Evolutionary conservation across 805 yeast species (phyloP), one percentile per base, ranked within the genome.

Genomic region (Wickerhamomyces chambardii): DNA sequence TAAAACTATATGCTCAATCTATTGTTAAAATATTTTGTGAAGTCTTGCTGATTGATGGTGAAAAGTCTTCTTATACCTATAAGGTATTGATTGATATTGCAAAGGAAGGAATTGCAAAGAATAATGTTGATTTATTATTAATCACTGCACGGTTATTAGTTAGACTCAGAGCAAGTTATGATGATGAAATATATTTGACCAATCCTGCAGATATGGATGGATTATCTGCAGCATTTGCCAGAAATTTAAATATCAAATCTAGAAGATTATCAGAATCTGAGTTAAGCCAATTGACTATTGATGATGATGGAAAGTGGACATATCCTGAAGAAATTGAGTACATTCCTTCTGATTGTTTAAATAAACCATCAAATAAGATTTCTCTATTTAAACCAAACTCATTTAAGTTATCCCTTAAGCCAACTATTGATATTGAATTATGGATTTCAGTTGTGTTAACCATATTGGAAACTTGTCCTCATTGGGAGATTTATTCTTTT

Each of bases 401-500:
- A 4, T 53, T 53, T n/a, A 41, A 43, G 16, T 34, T 42, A 17
- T 30, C 34, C 4, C 22, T 36, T 4, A 37, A 30, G 2, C 42
- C 45, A 2, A 39, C 43, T 12, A 43, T 77, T 17, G 74, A 73
- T 41, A 58, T 75, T n/a, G 48, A 64, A 5, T 49, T 53, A 14
- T 73, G 87, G 80, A 53, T 81, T 8, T 48, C 61, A 1, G 39
- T 75, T 11, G 72, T 78, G 6, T 51, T 70, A 10, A 56, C 59
- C 6, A 61, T 78, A 1, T 48, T 83, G 43, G 68, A 69, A 11
- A 60, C 63, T 4, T 76, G 76, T 28, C 62, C 71, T 15, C 69
- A 71, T 39, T 84, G 90, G 92, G 90, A 81, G 41, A 51, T 75
- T 1, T 84, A 78, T 51, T 75, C 87, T 0, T 80, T 64, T 46